Conservation (phyloP, 106 monocot species). For the Triglochin maritima region DNA sequence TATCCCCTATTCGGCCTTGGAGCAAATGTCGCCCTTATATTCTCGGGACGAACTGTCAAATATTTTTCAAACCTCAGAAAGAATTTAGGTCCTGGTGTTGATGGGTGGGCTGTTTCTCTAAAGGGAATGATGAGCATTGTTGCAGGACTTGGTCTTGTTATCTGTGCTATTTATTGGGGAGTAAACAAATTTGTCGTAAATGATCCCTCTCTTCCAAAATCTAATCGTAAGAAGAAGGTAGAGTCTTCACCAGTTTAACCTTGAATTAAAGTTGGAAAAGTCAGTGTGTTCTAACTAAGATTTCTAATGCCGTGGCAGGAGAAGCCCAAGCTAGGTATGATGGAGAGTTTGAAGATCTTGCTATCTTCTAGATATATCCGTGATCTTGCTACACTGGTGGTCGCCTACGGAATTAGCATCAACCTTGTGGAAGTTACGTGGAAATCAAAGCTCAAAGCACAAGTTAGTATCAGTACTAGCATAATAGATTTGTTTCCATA, state of each 20-base stretch:
- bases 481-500: neutral
- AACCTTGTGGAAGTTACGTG: conserved; percentile 99
- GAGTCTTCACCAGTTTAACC: neutral
- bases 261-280: too few relatives aligned
- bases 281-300: neutral
- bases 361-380: conserved; percentile 85
- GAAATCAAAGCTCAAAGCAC: conserved; percentile 98
- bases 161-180: conserved; percentile 68
- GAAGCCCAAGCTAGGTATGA: conserved; percentile 83
- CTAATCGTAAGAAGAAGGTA: conserved; percentile 75
- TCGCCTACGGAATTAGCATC: conserved; percentile 96
- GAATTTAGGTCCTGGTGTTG: conserved; percentile 81
- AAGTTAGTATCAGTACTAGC: conserved; percentile 25
- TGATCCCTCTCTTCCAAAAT: conserved; percentile 67
- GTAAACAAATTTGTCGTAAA: conserved; percentile 83
- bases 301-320: conserved; percentile 39
- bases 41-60: conserved; percentile 93
- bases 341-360: conserved; percentile 86
- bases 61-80: conserved; percentile 94
- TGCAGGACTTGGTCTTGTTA: conserved; percentile 56
- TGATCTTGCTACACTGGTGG: conserved; percentile 93
- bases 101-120: conserved; percentile 92
- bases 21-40: conserved; percentile 86
- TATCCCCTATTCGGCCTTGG: conserved; percentile 95
- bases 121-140: conserved; percentile 99